Conservation (phyloP, 352 stramenopile genomes). For the Globisporangium carolinianum region DNA sequence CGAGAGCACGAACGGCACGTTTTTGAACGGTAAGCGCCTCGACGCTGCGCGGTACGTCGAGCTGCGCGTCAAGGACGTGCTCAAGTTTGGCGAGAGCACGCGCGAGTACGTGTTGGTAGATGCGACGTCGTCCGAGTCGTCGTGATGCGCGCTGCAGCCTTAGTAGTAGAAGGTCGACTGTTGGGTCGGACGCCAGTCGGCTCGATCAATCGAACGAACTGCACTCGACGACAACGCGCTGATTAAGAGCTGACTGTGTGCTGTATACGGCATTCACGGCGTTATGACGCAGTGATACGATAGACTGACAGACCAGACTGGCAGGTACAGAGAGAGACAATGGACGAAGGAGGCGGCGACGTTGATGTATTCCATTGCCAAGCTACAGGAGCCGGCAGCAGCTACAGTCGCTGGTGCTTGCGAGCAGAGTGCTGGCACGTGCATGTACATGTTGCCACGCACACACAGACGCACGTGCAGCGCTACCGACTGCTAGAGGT, state of each 20-base stretch:
- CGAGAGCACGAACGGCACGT: conserved; percentile 96
- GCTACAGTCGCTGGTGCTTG: no score
- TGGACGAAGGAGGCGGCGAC: no score
- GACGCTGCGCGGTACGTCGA: conserved; percentile 95
- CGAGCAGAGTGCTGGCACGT: neutral
- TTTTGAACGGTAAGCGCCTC: conserved; percentile 93
- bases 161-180: neutral
- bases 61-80: conserved; percentile 92
- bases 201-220: no score
- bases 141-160: neutral
- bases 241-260: no score
- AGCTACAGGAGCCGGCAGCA: no score
- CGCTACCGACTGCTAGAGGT: no score
- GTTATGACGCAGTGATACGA: neutral
- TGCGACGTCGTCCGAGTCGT: conserved; percentile 20
- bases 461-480: no score
- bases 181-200: no score
- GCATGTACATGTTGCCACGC: no score
- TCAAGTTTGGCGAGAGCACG: conserved; percentile 95
- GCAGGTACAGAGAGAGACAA: no score
- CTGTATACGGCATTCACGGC: neutral
- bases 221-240: no score
- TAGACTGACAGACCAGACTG: neutral
- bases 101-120: conserved; percentile 96
- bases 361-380: no score